Conservation (phyloP, 768 basidiomycete species). For the Agrocybe chaxingu region DNA sequence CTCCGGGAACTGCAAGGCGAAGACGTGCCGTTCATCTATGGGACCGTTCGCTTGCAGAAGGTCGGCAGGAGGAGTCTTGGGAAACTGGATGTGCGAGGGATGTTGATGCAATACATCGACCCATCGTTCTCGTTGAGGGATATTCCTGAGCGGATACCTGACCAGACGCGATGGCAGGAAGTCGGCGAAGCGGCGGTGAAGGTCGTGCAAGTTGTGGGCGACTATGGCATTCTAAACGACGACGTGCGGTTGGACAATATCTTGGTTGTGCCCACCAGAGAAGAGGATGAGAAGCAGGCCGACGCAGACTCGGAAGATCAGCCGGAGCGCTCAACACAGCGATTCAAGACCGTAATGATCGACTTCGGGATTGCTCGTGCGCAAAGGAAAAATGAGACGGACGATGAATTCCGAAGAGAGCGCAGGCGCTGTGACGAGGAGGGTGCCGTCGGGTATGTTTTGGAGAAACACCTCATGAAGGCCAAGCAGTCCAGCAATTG, state of each 20-base stretch:
- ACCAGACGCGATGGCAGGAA: conserved; percentile 8
- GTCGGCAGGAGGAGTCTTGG: neutral
- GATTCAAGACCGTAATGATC: conserved; percentile 13
- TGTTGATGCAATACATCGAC: conserved; percentile 13
- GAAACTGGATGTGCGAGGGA: neutral
- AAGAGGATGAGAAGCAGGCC: neutral
- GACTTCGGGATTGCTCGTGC: conserved; percentile 14
- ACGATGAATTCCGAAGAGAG: conserved; percentile 12
- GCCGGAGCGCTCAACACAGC: neutral
- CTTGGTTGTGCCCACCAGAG: conserved; percentile 11
- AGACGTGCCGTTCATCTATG: conserved; percentile 11
- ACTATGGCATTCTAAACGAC: conserved; percentile 11
- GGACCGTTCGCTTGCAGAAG: conserved; percentile 3
- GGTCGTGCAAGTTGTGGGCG: conserved; percentile 12
- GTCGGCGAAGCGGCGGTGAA: conserved; percentile 12
- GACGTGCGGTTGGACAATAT: conserved; percentile 17
- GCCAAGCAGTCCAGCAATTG: neutral
- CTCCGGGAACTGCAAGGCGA: conserved; percentile 7
- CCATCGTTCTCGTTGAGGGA: conserved; percentile 14
- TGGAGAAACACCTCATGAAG: conserved; percentile 8
- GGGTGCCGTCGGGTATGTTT: conserved; percentile 14
- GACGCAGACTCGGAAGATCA: neutral
- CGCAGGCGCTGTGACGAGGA: conserved; percentile 13
- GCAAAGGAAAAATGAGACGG: conserved; percentile 10
- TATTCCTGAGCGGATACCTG: conserved; percentile 7